A percentile compares a stretch with the other conserved stretches of the same genome.
phyloP scores from a whole-genome alignment of 2,329 filamentous ascomycete species.

The Nigrospora sphaerica region DNA sequence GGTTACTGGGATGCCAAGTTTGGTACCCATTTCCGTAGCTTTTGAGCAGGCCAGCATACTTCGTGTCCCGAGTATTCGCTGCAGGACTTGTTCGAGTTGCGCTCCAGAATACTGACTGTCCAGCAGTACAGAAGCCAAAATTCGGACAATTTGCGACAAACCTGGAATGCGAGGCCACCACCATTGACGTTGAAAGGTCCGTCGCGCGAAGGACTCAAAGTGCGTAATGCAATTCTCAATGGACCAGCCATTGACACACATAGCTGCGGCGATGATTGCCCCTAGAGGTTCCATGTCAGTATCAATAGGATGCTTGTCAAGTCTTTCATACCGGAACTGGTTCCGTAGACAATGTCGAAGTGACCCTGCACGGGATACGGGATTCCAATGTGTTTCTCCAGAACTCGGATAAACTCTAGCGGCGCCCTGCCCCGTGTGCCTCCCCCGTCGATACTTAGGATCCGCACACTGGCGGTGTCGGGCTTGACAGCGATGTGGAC shows the following conservation, averaged over 20 bases:
- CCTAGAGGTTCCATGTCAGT: background rate
- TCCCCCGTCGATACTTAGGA: constrained; percentile 28
- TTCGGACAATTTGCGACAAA: constrained; percentile 6
- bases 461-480: constrained; percentile 20
- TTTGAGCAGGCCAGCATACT: constrained; percentile 7
- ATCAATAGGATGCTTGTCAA: background rate
- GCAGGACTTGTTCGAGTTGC: constrained; percentile 3
- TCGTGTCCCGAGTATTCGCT: constrained; percentile 7
- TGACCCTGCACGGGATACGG: constrained; percentile 12
- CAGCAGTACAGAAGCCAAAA: background rate
- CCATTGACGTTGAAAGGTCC: background rate
- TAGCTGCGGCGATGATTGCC: constrained; percentile 1
- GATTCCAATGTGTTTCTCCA: constrained; percentile 11
- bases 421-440: constrained; percentile 16
- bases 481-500: constrained; percentile 19
- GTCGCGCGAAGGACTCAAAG: background rate
- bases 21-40: constrained; percentile 9
- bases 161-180: background rate
- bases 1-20: constrained; percentile 12
- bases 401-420: constrained; percentile 11
- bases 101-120: background rate
- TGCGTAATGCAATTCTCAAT: background rate
- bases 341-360: constrained; percentile 15
- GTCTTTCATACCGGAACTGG: constrained; percentile 13
- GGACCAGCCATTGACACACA: background rate